Evolutionary conservation across 257 asterid species (phyloP).

Genomic region (Lycium barbarum): DNA sequence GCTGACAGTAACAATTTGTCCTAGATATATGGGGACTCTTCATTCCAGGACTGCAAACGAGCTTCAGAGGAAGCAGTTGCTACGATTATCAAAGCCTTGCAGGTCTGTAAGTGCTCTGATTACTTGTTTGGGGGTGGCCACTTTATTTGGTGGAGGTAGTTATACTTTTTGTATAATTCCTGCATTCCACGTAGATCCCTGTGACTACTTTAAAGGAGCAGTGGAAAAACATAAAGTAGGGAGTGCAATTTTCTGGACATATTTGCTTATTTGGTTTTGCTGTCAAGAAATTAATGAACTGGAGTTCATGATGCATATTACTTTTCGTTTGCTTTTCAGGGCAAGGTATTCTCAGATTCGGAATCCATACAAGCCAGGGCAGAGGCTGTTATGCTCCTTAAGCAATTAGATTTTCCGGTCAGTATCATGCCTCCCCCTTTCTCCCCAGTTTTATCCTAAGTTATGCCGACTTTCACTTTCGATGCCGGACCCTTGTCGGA

Average conservation of each 20-base stretch:
- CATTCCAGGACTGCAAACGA: constrained; percentile 91
- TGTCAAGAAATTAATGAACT: background rate
- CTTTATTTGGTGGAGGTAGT: constrained; percentile 9
- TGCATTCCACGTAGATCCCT: background rate
- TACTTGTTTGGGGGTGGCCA: constrained; percentile 6
- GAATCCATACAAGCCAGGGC: constrained; percentile 99
- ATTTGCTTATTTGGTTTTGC: constrained; percentile 6
- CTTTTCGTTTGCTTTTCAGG: constrained; percentile 51
- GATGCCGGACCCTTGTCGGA: too few species aligned
- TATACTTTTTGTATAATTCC: constrained; percentile 11
- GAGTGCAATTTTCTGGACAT: constrained; percentile 24
- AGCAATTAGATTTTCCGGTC: constrained; percentile 94
- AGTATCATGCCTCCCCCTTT: constrained; percentile 35
- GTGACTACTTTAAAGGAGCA: background rate
- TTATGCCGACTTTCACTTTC: too few species aligned
- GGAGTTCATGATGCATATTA: constrained; percentile 16
- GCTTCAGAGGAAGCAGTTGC: constrained; percentile 88
- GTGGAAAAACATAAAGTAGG: constrained; percentile 13
- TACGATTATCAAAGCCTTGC: constrained; percentile 69
- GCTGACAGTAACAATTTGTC: constrained; percentile 30
- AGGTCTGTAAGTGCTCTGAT: constrained; percentile 47
- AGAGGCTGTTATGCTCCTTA: constrained; percentile 97
- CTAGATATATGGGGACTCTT: constrained; percentile 95
- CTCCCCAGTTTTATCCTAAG: background rate
- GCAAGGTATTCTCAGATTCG: constrained; percentile 92